These are phyloP conservation scores for Silene vulgaris DNA, from an alignment of 179 eudicot species.

Conservation along the genomic window DNA sequence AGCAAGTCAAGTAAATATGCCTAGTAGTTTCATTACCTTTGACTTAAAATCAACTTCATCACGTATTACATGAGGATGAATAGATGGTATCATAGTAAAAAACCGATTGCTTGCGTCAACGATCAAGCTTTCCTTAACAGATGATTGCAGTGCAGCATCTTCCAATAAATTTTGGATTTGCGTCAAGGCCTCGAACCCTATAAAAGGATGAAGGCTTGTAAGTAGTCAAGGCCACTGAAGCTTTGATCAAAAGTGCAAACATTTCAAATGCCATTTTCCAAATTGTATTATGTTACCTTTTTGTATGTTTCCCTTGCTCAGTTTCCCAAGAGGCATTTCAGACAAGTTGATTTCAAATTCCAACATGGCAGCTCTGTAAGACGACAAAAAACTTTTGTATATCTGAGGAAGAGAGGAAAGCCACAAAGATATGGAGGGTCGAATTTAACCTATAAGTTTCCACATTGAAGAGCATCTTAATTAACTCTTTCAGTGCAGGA, in stretches of 20 bases:
- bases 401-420: constrained; percentile 8
- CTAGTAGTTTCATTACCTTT: constrained; percentile 49
- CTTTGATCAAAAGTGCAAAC: background rate
- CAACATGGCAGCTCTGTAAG: constrained; percentile 92
- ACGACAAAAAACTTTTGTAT: constrained; percentile 3
- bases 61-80: constrained; percentile 83
- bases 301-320: constrained; percentile 91
- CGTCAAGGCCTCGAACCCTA: constrained; percentile 96
- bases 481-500: constrained; percentile 69
- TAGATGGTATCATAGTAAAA: constrained; percentile 93
- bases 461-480: constrained; percentile 94
- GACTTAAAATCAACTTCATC: constrained; percentile 90
- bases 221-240: constrained; percentile 10
- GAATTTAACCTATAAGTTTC: constrained; percentile 76
- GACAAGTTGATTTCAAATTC: constrained; percentile 97
- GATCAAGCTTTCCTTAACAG: constrained; percentile 63
- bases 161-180: constrained; percentile 73
- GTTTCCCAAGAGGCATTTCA: constrained; percentile 98
- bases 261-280: background rate
- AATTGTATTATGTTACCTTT: constrained; percentile 42
- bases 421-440: constrained; percentile 1
- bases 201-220: constrained; percentile 13
- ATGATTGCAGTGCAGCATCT: constrained; percentile 38
- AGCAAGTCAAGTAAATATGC: background rate
- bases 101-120: constrained; percentile 97